A percentile compares a stretch with the other conserved stretches of the same genome.
Conservation (phyloP, 2,329 filamentous ascomycete genomes). For the Dichotomopilus funicola region DNA sequence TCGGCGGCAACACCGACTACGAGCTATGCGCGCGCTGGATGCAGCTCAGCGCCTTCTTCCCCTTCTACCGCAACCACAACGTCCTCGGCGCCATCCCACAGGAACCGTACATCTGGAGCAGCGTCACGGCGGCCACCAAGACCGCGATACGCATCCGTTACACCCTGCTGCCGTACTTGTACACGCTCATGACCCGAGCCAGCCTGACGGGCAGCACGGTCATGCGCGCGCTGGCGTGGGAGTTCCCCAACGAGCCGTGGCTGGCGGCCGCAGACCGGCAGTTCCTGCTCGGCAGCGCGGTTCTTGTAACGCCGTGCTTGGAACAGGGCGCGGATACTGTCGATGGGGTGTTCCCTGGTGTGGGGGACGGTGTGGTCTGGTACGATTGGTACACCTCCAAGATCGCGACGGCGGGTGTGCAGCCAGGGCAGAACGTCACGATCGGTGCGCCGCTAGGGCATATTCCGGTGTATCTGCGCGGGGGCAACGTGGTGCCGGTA, state of each 20-base stretch:
- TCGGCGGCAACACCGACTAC: slow-evolving; percentile 58
- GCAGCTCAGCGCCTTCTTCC: slow-evolving; percentile 58
- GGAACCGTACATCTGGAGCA: slow-evolving; percentile 65
- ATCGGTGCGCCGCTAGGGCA: slow-evolving; percentile 50
- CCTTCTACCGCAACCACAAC: slow-evolving; percentile 76
- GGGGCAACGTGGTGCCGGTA: slow-evolving; percentile 59
- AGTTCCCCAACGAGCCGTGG: slow-evolving; percentile 64
- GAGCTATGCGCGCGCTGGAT: slow-evolving; percentile 66
- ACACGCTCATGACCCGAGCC: slow-evolving; percentile 64
- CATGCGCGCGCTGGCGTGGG: slow-evolving; percentile 67
- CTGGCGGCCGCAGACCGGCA: slow-evolving; percentile 62
- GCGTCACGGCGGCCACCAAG: slow-evolving; percentile 58
- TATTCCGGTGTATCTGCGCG: slow-evolving; percentile 66
- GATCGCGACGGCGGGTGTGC: slow-evolving; percentile 35
- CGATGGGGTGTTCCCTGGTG: slow-evolving; percentile 62
- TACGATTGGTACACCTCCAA: slow-evolving; percentile 75
- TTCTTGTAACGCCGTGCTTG: slow-evolving; percentile 63
- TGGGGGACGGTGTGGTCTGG: slow-evolving; percentile 48
- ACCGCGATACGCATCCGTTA: slow-evolving; percentile 66
- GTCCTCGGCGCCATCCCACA: slow-evolving; percentile 53
- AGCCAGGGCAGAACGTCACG: slow-evolving; percentile 34
- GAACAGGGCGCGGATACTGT: slow-evolving; percentile 55
- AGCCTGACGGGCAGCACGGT: slow-evolving; percentile 61
- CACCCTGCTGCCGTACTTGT: slow-evolving; percentile 65
- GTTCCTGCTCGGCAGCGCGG: slow-evolving; percentile 61